Conservation (phyloP, 2,329 filamentous ascomycete genomes). For the Calonectria pseudoturangicola region DNA sequence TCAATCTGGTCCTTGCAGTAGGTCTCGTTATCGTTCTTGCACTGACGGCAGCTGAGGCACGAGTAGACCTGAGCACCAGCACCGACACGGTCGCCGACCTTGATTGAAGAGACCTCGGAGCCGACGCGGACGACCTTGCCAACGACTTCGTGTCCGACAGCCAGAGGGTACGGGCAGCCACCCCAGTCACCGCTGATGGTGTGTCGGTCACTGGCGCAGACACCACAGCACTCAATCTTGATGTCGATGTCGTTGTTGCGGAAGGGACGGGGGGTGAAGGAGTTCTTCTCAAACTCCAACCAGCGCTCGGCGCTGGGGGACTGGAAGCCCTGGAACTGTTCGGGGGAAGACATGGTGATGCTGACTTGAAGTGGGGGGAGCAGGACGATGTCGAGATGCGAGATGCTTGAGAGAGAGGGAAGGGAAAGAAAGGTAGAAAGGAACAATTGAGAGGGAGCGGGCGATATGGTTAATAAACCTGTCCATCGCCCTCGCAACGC, state of each 20-base stretch:
- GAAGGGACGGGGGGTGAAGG: conserved; percentile 90
- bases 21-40: conserved; percentile 64
- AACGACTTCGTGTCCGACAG: conserved; percentile 84
- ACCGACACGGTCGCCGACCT: conserved; percentile 75
- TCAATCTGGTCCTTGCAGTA: conserved; percentile 64
- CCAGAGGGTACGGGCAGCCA: conserved; percentile 76
- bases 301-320: conserved; percentile 72
- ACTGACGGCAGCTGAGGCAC: conserved; percentile 67
- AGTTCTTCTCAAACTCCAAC: conserved; percentile 79
- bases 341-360: conserved; percentile 73
- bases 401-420: not conserved
- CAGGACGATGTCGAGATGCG: not conserved
- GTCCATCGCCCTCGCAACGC: conserved; percentile 6
- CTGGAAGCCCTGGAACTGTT: conserved; percentile 78
- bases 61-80: conserved; percentile 74
- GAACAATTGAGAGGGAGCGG: conserved; percentile 9
- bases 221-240: conserved; percentile 87
- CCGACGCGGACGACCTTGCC: conserved; percentile 82
- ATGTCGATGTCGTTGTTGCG: conserved; percentile 91
- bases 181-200: conserved; percentile 83
- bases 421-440: conserved; percentile 4
- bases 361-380: conserved; percentile 15
- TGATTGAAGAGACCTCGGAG: conserved; percentile 65
- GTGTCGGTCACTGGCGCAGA: conserved; percentile 84
- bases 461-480: conserved; percentile 29